Percentiles rank a stretch among this genome's conserved stretches.
These are phyloP conservation scores for Cydonia oblonga DNA, from an alignment of 331 rosid genomes.

Conservation along the genomic window DNA sequence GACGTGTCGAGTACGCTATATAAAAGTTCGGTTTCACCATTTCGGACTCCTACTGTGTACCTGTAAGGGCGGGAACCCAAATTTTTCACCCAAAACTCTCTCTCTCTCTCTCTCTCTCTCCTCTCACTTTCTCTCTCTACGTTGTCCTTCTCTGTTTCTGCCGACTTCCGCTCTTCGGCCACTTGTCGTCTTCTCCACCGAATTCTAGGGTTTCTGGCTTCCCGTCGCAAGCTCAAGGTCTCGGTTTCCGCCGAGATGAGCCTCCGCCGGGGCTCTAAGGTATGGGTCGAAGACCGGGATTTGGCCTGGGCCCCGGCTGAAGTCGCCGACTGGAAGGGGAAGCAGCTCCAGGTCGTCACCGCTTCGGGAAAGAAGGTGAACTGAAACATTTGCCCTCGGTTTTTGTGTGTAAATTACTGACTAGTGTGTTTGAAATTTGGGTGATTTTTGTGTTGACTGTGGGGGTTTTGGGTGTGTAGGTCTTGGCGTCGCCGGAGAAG, in stretches of 20 bases:
- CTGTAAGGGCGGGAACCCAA: slow-evolving; percentile 78
- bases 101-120: slow-evolving; percentile 7
- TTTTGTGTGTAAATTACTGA: not conserved
- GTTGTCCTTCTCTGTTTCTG: slow-evolving; percentile 1
- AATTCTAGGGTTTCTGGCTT: slow-evolving; percentile 9
- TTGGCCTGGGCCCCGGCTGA: slow-evolving; percentile 74
- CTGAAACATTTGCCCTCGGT: not conserved
- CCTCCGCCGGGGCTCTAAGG: slow-evolving; percentile 71
- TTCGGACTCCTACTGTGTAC: slow-evolving; percentile 33
- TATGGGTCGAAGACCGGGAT: slow-evolving; percentile 67
- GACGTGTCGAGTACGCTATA: slow-evolving; percentile 40
- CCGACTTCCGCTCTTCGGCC: slow-evolving; percentile 10
- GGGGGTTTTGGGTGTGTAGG: slow-evolving; percentile 28
- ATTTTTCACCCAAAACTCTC: slow-evolving; percentile 26
- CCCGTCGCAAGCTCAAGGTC: no score
- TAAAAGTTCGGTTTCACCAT: slow-evolving; percentile 24
- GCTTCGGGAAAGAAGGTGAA: slow-evolving; percentile 71
- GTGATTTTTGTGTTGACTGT: not conserved
- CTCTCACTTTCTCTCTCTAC: slow-evolving; percentile 1
- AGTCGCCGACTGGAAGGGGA: slow-evolving; percentile 38
- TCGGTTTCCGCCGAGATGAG: slow-evolving; percentile 31
- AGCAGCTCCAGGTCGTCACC: slow-evolving; percentile 31
- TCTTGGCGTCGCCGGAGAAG: slow-evolving; percentile 40
- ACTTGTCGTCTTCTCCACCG: not conserved
- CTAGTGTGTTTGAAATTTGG: not conserved